Percentiles rank a stretch among this genome's conserved stretches.
Evolutionary conservation across 768 basidiomycete genomes (phyloP).

Genomic region (Rubroboletus satanas): DNA sequence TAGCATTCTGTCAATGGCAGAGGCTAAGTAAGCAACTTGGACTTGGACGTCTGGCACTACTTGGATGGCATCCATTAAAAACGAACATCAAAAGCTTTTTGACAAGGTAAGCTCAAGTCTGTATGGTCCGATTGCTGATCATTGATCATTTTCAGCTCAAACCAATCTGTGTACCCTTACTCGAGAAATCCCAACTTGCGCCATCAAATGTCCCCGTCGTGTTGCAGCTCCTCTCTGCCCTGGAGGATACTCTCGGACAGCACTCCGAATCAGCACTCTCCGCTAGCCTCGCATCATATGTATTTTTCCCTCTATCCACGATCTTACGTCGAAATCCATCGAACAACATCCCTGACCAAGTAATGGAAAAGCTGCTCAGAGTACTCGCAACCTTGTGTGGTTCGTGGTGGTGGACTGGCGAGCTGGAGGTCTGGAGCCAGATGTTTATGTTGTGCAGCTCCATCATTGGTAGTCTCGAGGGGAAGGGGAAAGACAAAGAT

Average conservation of each 20-base stretch:
- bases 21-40: not conserved
- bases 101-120: slow-evolving; percentile 31
- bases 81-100: slow-evolving; percentile 33
- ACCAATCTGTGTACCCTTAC: slow-evolving; percentile 73
- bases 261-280: slow-evolving; percentile 43
- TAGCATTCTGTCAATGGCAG: not conserved
- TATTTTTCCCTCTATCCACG: slow-evolving; percentile 83
- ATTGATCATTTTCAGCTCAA: slow-evolving; percentile 45
- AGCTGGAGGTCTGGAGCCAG: slow-evolving; percentile 75
- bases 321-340: slow-evolving; percentile 76
- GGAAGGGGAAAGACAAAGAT: slow-evolving; percentile 61
- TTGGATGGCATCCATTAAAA: slow-evolving; percentile 19
- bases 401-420: slow-evolving; percentile 85
- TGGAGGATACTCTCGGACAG: slow-evolving; percentile 46
- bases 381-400: slow-evolving; percentile 57
- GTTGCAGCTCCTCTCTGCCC: slow-evolving; percentile 49
- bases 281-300: slow-evolving; percentile 69
- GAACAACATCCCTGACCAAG: slow-evolving; percentile 67
- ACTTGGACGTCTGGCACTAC: not conserved
- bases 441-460: slow-evolving; percentile 73
- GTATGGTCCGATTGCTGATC: not conserved
- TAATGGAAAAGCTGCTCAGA: slow-evolving; percentile 70
- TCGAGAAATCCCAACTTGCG: slow-evolving; percentile 64
- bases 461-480: slow-evolving; percentile 59
- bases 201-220: slow-evolving; percentile 47